phyloP scores from a whole-genome alignment of 2,329 filamentous ascomycete species.

The Beauveria australis region DNA sequence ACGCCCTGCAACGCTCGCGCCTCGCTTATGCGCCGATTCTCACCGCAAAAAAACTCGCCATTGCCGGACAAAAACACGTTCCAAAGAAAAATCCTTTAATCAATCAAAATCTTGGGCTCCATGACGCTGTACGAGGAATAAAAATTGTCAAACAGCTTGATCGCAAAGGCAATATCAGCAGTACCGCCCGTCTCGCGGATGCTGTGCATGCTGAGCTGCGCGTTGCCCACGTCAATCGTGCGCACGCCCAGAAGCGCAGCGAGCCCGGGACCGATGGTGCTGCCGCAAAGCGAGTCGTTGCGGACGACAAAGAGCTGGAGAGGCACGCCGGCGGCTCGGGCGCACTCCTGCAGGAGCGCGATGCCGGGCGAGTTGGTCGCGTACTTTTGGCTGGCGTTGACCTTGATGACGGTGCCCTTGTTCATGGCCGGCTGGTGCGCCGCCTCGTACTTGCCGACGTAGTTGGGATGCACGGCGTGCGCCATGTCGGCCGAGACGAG shows the following conservation, averaged over 20 bases:
- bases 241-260: constrained; percentile 77
- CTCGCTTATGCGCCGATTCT: too few relatives aligned
- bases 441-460: constrained; percentile 80
- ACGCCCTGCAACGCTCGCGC: too few relatives aligned
- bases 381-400: constrained; percentile 96
- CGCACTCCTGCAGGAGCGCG: constrained; percentile 82
- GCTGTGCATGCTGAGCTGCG: constrained; percentile 93
- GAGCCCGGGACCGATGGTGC: constrained; percentile 96
- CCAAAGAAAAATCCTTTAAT: constrained; percentile 38
- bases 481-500: constrained; percentile 97
- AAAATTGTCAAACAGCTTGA: constrained; percentile 81
- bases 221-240: constrained; percentile 87
- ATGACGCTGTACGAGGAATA: constrained; percentile 76
- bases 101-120: constrained; percentile 75
- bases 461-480: constrained; percentile 93
- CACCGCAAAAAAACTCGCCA: neutral
- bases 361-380: constrained; percentile 95
- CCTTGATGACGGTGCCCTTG: constrained; percentile 91
- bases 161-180: constrained; percentile 77
- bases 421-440: constrained; percentile 94
- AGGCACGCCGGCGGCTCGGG: constrained; percentile 65
- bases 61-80: neutral
- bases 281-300: constrained; percentile 90
- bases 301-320: constrained; percentile 93
- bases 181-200: constrained; percentile 89